Conservation (phyloP, 2,329 filamentous ascomycete genomes). For the Lasiodiplodia sp. region DNA sequence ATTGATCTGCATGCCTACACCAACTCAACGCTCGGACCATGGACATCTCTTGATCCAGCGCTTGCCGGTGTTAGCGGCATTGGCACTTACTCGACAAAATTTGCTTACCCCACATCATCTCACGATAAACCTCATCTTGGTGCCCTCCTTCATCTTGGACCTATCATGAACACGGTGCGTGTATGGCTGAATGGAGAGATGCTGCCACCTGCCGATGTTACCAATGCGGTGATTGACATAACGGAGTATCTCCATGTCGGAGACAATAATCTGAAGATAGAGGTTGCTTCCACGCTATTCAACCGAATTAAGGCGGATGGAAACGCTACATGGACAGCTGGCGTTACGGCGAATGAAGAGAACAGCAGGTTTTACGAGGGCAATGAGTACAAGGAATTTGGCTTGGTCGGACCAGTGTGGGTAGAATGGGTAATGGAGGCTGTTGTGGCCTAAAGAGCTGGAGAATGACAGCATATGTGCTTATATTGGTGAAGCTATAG, state of each 20-base stretch:
- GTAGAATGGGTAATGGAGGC: constrained; percentile 8
- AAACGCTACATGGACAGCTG: constrained; percentile 30
- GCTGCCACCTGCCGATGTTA: constrained; percentile 43
- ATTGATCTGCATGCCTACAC: constrained; percentile 36
- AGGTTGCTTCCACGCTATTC: constrained; percentile 43
- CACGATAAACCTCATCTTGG: neutral
- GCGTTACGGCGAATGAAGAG: constrained; percentile 32
- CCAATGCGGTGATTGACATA: constrained; percentile 26
- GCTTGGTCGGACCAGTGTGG: neutral
- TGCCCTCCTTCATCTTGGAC: constrained; percentile 39
- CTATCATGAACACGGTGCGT: constrained; percentile 40
- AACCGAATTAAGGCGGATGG: constrained; percentile 37
- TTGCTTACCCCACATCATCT: constrained; percentile 36
- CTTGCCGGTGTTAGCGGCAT: constrained; percentile 43
- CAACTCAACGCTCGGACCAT: constrained; percentile 41
- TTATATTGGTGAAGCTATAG: too few relatives aligned
- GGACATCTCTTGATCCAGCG: constrained; percentile 41
- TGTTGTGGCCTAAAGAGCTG: neutral
- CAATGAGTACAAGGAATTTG: neutral
- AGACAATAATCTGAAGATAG: constrained; percentile 38
- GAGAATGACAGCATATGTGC: too few relatives aligned
- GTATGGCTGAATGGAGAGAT: constrained; percentile 40
- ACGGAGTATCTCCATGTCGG: constrained; percentile 30
- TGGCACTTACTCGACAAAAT: constrained; percentile 45
- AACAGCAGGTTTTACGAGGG: constrained; percentile 4